Evolutionary conservation across 2,329 filamentous ascomycete species (phyloP), one percentile per base, ranked within the genome.

Genomic region (Botrytis deweyae): DNA sequence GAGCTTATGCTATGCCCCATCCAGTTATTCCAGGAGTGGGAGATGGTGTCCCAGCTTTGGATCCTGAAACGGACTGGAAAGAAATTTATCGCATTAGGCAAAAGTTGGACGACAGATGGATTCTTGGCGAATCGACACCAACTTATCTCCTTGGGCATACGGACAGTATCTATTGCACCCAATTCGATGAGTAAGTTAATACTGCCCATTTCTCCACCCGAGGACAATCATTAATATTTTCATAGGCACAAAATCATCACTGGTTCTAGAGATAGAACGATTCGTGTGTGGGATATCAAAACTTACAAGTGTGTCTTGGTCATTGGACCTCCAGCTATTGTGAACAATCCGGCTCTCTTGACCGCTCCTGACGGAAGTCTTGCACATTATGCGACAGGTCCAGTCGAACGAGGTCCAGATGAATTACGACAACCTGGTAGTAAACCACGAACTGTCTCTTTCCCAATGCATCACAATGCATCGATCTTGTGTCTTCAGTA

Each of bases 401-500:
- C 76, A 22, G 74, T 77, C 71, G 72, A 42, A 81, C 52, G 52
- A 58, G 52, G 52, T 4, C 52, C 52, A 29, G 52, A 58, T 16
- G 52, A 63, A 80, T 82, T 58, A 29, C 7, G 82, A 82, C n/a
- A 81, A 33, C 73, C 75, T 81, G 80, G 83, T 67, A 89, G 86
- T 22, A 83, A 85, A 62, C 90, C 89, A 16, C 82, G 85, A 3
- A 85, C 87, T 0, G 86, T 87, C 49, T 89, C 87, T 10, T 91
- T 91, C 76, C 82, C 86, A 33, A 83, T 85, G 65, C 93, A 95
- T 82, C 96, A 99, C 84, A 92, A 92, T 76, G 95, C 94, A 2
- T 98, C 95, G 20, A 97, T 99, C 75, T 87, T 99, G 33, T 99
- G 96, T 82, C 87, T 99, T 68, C 95, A 98, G 81, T 99, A 97